Percentiles rank a stretch among this genome's conserved stretches.
phyloP scores from a whole-genome alignment of 2,329 filamentous ascomycete genomes.

The Penicillium sp. region DNA sequence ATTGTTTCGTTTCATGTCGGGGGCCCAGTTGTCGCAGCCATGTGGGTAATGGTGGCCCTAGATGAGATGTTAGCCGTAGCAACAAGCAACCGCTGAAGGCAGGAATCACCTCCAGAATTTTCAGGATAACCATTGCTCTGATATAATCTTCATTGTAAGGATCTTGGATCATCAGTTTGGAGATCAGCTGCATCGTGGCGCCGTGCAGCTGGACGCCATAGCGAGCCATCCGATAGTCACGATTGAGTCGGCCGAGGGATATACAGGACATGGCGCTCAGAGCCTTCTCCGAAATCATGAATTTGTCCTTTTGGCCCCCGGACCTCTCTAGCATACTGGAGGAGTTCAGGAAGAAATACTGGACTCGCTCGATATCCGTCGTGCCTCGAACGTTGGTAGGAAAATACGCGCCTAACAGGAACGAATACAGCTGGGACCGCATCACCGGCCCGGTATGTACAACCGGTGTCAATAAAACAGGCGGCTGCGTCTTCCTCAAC shows the following conservation, averaged over 20 bases:
- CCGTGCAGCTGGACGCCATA: slow-evolving; percentile 1
- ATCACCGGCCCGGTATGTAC: slow-evolving; percentile 1
- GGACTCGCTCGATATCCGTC: background rate
- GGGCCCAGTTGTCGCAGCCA: slow-evolving; percentile 1
- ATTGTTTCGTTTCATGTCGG: background rate
- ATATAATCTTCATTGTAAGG: slow-evolving; percentile 4
- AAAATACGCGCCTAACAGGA: slow-evolving; percentile 1
- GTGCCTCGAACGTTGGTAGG: background rate
- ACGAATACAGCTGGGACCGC: slow-evolving; percentile 1
- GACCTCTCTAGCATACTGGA: background rate
- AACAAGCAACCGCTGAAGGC: background rate
- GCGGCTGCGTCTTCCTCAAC: background rate
- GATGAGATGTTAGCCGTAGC: background rate
- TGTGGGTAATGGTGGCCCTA: slow-evolving; percentile 1
- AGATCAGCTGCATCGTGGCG: background rate
- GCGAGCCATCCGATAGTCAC: slow-evolving; percentile 3
- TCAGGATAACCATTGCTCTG: background rate
- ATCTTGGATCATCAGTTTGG: slow-evolving; percentile 4
- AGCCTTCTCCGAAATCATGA: slow-evolving; percentile 1
- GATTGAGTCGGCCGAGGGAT: slow-evolving; percentile 1
- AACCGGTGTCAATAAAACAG: background rate
- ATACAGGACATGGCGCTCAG: background rate
- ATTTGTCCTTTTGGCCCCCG: background rate
- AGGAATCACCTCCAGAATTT: background rate
- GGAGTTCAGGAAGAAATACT: slow-evolving; percentile 1